phyloP scores from a whole-genome alignment of 106 monocot species.

The Dioscorea zingiberensis region DNA sequence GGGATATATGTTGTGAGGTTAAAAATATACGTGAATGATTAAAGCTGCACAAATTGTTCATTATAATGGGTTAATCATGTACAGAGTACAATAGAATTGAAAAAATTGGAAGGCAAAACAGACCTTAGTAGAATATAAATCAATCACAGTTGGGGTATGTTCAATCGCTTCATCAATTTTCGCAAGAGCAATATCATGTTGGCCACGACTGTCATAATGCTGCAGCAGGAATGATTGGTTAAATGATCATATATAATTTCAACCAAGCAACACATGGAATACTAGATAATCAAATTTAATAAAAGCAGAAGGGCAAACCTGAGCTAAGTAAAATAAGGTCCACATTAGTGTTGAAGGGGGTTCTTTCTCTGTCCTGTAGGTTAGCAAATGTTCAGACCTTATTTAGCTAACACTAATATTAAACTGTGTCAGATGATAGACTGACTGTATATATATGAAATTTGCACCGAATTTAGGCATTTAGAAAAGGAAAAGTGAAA shows the following conservation, averaged over 20 bases:
- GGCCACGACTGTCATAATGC: slow-evolving; percentile 91
- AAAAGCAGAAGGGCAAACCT: slow-evolving; percentile 44
- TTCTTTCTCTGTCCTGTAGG: slow-evolving; percentile 59
- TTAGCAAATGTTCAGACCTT: background rate
- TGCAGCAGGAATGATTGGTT: slow-evolving; percentile 22
- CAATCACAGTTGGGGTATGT: slow-evolving; percentile 95
- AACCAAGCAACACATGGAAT: background rate
- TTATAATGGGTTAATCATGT: too few relatives aligned
- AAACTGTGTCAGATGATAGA: too few relatives aligned
- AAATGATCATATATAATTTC: background rate
- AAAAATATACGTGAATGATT: too few relatives aligned
- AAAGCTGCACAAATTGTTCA: too few relatives aligned
- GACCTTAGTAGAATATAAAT: slow-evolving; percentile 91
- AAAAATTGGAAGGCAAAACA: background rate
- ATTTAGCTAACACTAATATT: too few relatives aligned
- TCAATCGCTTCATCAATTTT: slow-evolving; percentile 94
- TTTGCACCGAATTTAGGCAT: too few relatives aligned
- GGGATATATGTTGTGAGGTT: too few relatives aligned
- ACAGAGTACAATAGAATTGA: too few relatives aligned
- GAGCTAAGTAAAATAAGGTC: slow-evolving; percentile 80
- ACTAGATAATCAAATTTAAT: background rate
- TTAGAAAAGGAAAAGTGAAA: too few relatives aligned
- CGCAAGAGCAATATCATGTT: slow-evolving; percentile 65
- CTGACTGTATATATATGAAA: too few relatives aligned
- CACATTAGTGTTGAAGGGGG: slow-evolving; percentile 95